Conservation (phyloP, 257 asterid genomes). For the Anisodus tanguticus region DNA sequence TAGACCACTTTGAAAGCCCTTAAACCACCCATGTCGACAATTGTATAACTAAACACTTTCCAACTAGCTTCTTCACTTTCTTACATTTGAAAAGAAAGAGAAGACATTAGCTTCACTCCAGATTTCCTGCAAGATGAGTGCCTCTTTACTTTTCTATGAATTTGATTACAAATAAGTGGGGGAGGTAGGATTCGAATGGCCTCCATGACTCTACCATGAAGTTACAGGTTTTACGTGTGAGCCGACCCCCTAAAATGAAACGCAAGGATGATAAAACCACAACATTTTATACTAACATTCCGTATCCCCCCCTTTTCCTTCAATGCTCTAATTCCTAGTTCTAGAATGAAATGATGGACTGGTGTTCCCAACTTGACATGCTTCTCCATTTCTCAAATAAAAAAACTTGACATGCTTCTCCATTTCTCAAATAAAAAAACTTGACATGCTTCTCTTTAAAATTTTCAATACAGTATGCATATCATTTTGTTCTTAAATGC, state of each 20-base stretch:
- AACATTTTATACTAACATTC: neutral
- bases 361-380: neutral
- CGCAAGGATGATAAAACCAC: neutral
- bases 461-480: neutral
- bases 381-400: neutral
- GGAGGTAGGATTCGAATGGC: too few relatives aligned
- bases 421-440: neutral
- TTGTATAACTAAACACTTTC: neutral
- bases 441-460: neutral
- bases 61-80: neutral
- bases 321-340: neutral
- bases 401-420: neutral
- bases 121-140: neutral
- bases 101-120: neutral
- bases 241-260: neutral
- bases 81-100: neutral
- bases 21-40: neutral
- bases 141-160: neutral
- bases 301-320: too few relatives aligned
- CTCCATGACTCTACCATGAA: neutral
- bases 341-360: neutral
- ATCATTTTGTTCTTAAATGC: neutral
- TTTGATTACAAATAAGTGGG: too few relatives aligned
- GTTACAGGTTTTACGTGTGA: neutral
- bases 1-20: slow-evolving; percentile 1